Evolutionary conservation across 768 basidiomycete genomes (phyloP), one percentile per base, ranked within the genome.

Genomic region (Termitomyces heimii): DNA sequence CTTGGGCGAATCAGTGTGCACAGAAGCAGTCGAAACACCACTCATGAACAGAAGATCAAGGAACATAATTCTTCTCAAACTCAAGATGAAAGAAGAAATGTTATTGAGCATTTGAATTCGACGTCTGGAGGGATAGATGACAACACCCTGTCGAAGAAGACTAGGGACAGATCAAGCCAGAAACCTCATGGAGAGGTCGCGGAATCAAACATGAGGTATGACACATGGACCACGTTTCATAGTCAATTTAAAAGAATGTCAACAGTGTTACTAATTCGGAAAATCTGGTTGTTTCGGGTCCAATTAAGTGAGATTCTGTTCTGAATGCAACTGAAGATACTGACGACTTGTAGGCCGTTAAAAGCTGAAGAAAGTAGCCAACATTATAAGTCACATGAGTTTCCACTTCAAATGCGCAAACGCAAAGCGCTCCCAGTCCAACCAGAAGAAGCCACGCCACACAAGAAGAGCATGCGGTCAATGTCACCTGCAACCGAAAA

Each of bases 1-100:
- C 60, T 80, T 46, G 67, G 68, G 44, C 68, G 75, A 29, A 63
- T 73, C 39, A 59, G 60, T 52, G 35, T 60, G 51, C 63, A 53
- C 32, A 66, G 58, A 52, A 65, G 63, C 34, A 44, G 32, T 34
- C 26, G 31, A 37, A 57, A 14, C 49, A 31, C 28, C n/a, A 24
- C 28, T 37, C 32, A 45, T 44, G 50, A 55, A 55, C 44, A 22
- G 34, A 52, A 57, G 24, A 31, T 43, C 22, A 53, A 37, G 31
- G 35, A 32, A 28, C 24, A 31, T 20, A 35, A 44, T 39, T n/a
- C 22, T 26, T 31, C 50, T 32, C 51, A 47, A 48, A n/a, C 10
- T 35, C 43, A 28, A 53, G 50, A 1, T n/a, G 48, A 28, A 46
- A 56, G 39, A 26, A 16, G 46, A 16, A 50, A 16, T 29, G 44